Evolutionary conservation across 2,329 filamentous ascomycete genomes (phyloP).

Genomic region (Mollisiaceae sp.): DNA sequence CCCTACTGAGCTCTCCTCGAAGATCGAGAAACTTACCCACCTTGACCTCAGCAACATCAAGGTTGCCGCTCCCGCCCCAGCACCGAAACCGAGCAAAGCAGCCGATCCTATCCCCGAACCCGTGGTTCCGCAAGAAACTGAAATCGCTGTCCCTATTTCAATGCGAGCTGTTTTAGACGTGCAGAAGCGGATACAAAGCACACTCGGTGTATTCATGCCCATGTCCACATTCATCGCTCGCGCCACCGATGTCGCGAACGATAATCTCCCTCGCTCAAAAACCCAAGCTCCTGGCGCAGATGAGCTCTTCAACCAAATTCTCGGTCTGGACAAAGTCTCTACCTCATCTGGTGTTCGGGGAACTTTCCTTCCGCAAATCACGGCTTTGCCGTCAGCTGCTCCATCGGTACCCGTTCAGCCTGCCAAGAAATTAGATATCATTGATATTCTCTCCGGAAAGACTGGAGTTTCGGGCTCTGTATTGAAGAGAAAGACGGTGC

Average conservation of each 20-base stretch:
- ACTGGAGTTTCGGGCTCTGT: conserved; percentile 39
- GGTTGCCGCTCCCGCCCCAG: conserved; percentile 57
- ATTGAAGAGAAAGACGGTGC: conserved; percentile 43
- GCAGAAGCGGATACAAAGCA: conserved; percentile 79
- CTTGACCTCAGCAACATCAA: conserved; percentile 97
- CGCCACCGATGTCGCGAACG: conserved; percentile 86
- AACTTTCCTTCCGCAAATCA: conserved; percentile 74
- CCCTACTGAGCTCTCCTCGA: conserved; percentile 71
- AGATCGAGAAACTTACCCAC: conserved; percentile 77
- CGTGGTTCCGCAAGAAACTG: conserved; percentile 51
- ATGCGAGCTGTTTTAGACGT: conserved; percentile 78
- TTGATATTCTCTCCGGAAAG: conserved; percentile 75
- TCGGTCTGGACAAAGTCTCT: conserved; percentile 66
- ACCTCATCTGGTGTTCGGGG: conserved; percentile 62
- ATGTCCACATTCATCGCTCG: conserved; percentile 86
- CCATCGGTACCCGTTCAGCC: conserved; percentile 43
- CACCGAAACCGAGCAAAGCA: conserved; percentile 47
- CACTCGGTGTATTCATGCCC: conserved; percentile 80
- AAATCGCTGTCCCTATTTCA: conserved; percentile 77
- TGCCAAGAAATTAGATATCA: conserved; percentile 71
- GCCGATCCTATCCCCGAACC: conserved; percentile 48
- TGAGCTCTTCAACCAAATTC: conserved; percentile 87
- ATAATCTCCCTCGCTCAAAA: conserved; percentile 74
- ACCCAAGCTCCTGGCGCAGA: conserved; percentile 70
- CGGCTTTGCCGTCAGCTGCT: conserved; percentile 56